Evolutionary conservation across 2,329 filamentous ascomycete species (phyloP).

Genomic region (Monilinia fructicola): DNA sequence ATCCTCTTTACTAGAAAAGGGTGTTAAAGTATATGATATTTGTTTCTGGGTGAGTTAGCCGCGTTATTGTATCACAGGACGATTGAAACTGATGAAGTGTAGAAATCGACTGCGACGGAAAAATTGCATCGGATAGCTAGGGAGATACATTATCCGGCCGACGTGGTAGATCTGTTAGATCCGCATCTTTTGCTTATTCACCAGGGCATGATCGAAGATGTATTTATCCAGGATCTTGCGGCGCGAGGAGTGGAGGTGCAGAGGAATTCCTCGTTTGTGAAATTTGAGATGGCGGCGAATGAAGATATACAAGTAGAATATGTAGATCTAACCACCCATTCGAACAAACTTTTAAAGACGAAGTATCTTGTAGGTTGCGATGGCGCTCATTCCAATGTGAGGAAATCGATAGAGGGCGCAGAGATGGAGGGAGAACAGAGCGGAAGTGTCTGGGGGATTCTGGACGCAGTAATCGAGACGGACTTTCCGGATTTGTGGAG

Average conservation of each 20-base stretch:
- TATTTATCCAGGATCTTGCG: constrained; percentile 55
- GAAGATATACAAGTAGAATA: constrained; percentile 44
- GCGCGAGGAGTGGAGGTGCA: constrained; percentile 49
- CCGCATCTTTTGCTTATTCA: constrained; percentile 53
- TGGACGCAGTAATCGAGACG: constrained; percentile 46
- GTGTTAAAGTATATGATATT: constrained; percentile 58
- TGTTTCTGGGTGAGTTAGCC: constrained; percentile 56
- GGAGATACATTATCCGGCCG: constrained; percentile 43
- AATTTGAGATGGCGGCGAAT: constrained; percentile 41
- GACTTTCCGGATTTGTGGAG: constrained; percentile 62
- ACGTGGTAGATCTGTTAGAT: constrained; percentile 35
- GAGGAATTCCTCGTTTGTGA: constrained; percentile 45
- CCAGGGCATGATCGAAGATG: constrained; percentile 47
- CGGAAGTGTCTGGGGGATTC: constrained; percentile 58
- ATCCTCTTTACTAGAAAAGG: constrained; percentile 54
- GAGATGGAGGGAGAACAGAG: constrained; percentile 59
- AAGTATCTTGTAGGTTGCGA: constrained; percentile 67
- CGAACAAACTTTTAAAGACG: constrained; percentile 52
- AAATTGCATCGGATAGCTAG: constrained; percentile 31
- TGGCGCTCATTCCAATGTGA: constrained; percentile 53
- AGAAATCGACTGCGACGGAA: constrained; percentile 29
- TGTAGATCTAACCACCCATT: constrained; percentile 54
- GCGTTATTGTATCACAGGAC: background rate
- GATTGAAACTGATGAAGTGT: background rate
- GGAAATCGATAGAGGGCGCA: constrained; percentile 52